Evolutionary conservation across 179 eudicot species (phyloP).

Genomic region (Silene vulgaris): DNA sequence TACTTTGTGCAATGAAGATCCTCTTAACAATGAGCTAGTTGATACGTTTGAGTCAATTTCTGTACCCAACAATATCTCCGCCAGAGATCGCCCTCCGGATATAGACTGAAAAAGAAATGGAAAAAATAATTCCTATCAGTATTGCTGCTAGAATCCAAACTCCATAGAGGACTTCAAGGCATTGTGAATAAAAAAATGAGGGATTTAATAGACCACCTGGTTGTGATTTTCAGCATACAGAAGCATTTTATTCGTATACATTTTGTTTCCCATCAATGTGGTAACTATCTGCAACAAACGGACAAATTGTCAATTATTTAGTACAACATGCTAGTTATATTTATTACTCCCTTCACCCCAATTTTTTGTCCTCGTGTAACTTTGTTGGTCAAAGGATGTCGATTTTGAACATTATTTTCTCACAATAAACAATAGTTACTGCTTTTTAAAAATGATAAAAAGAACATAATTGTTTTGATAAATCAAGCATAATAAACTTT

Average conservation of each 20-base stretch:
- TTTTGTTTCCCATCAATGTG: conserved; percentile 51
- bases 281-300: conserved; percentile 55
- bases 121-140: not conserved
- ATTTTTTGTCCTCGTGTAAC: not conserved
- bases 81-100: conserved; percentile 86
- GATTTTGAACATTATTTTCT: not conserved
- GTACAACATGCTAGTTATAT: not conserved
- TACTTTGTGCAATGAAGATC: conserved; percentile 89
- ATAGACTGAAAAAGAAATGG: conserved; percentile 55
- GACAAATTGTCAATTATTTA: not conserved
- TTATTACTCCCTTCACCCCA: not conserved
- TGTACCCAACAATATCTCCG: conserved; percentile 68
- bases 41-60: conserved; percentile 34
- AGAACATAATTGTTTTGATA: not conserved
- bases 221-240: conserved; percentile 91
- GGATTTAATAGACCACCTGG: conserved; percentile 48
- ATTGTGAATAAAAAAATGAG: conserved; percentile 10
- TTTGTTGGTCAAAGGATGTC: not conserved
- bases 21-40: conserved; percentile 48
- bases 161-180: conserved; percentile 6
- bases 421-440: not conserved
- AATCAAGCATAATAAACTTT: not conserved
- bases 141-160: not conserved
- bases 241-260: conserved; percentile 65
- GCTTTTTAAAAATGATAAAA: too few species aligned